Percentiles rank a stretch among this genome's conserved stretches.
These are phyloP conservation scores for Magnolia changhungtana DNA, from an alignment of 164 flowering plant species.

Conservation along the genomic window DNA sequence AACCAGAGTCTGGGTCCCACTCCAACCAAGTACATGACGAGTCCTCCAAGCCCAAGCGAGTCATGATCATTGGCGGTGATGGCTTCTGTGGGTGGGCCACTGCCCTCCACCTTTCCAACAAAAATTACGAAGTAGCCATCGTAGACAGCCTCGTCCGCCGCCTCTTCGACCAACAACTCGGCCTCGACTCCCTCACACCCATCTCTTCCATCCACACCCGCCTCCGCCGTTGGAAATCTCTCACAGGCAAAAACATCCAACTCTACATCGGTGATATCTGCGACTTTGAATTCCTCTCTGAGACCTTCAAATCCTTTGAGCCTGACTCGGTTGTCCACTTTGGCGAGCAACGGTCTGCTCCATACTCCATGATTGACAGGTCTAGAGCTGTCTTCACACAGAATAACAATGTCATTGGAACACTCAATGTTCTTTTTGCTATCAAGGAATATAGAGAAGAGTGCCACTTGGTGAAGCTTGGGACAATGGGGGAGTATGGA, in stretches of 20 bases:
- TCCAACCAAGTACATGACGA: constrained; percentile 25
- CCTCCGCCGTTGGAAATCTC: constrained; percentile 67
- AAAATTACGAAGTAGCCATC: constrained; percentile 79
- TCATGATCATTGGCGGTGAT: constrained; percentile 97
- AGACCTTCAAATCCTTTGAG: constrained; percentile 71
- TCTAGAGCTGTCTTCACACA: constrained; percentile 92
- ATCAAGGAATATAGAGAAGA: constrained; percentile 81
- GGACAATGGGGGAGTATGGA: constrained; percentile 99
- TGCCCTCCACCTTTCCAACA: constrained; percentile 89
- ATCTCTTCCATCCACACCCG: constrained; percentile 86
- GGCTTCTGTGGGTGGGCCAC: constrained; percentile 99
- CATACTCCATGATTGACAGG: constrained; percentile 97
- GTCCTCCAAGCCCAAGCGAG: constrained; percentile 49
- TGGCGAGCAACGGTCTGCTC: constrained; percentile 97
- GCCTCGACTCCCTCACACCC: constrained; percentile 87
- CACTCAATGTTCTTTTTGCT: constrained; percentile 91
- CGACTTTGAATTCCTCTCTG: constrained; percentile 85
- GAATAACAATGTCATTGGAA: constrained; percentile 86
- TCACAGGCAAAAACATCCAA: constrained; percentile 68
- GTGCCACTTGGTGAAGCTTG: constrained; percentile 93
- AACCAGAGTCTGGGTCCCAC: constrained; percentile 31
- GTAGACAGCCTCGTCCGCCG: constrained; percentile 92
- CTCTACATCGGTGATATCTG: constrained; percentile 87
- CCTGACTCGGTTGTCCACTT: constrained; percentile 94
- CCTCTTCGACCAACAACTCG: constrained; percentile 87